Base-by-base conservation (phyloP, 2,329 filamentous ascomycete genomes). In the Botrytis paeoniae region DNA sequence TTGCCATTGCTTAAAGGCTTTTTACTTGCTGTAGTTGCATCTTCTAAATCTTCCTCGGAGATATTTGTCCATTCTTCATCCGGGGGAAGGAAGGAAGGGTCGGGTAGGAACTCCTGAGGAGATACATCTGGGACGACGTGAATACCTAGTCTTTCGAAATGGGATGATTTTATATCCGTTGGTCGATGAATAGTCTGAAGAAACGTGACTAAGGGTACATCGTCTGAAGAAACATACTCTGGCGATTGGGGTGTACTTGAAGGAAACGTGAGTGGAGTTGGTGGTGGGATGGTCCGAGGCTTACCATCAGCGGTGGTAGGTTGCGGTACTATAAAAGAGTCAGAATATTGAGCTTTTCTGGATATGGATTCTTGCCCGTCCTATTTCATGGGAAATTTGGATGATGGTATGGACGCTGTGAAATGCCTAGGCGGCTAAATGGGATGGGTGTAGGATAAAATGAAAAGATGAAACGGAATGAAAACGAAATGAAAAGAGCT, bases 111-210 rank as follows among this genome's bases (percentile, higher is more conserved):
- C 29, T 87, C 83, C 70, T 83, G 79, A 20, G 83, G 76, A n/a
- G 83, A 77, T 39, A 83, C 85, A 79, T 90, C 84, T 43, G 84
- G 78, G 75, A 85, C 85, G 76, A 91, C 82, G 77, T 89, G 85
- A 45, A 89, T 82, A 7, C 88, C 88, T 54, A 91, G 83, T 18
- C 88, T 88, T 74, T 86, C 83, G 71, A 91, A 86, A 74, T 89
- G 85, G 59, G 83, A 78, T 60, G 85, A 79, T 41, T 78, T 80
- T 73, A 88, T 81, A 71, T 88, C 86, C 35, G 81, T 79, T 4
- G 87, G 86, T 57, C 89, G 86, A 70, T 88, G 84, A 41, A 89
- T 85, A 45, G 81, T 82, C 78, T 88, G 86, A 48, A 91, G 82
- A 60, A 89, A 79, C 65, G 82, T 80, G 29, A 87, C 83, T 69